Conservation (phyloP, 441 rosid genomes). For the Capsella rubella region DNA sequence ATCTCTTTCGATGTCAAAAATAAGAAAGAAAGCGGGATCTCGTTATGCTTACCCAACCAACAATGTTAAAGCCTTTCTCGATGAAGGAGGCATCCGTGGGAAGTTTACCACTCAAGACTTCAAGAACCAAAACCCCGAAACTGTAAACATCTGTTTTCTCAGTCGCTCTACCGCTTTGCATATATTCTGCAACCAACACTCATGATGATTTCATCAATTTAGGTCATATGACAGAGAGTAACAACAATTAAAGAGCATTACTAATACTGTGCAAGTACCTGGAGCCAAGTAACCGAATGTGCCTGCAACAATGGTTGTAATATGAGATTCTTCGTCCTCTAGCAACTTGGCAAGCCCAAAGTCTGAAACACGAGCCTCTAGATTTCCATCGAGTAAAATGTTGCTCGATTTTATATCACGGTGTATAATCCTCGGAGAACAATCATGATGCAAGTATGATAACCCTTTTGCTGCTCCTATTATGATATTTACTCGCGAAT, state of each 20-base stretch:
- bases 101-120: slow-evolving; percentile 94
- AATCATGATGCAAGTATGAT: slow-evolving; percentile 97
- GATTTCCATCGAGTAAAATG: slow-evolving; percentile 95
- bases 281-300: slow-evolving; percentile 99
- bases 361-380: slow-evolving; percentile 98
- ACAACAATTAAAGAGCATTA: neutral
- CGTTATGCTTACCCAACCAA: slow-evolving; percentile 85
- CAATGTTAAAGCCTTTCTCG: slow-evolving; percentile 94
- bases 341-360: slow-evolving; percentile 97
- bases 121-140: slow-evolving; percentile 95
- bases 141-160: slow-evolving; percentile 98
- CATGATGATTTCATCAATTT: slow-evolving; percentile 21
- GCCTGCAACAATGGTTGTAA: slow-evolving; percentile 98
- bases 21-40: neutral
- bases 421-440: slow-evolving; percentile 98
- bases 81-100: slow-evolving; percentile 97
- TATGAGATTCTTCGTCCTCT: slow-evolving; percentile 97
- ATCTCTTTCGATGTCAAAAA: slow-evolving; percentile 2
- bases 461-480: slow-evolving; percentile 98
- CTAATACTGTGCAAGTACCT: slow-evolving; percentile 54
- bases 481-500: slow-evolving; percentile 87
- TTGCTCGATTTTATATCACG: slow-evolving; percentile 99
- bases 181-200: slow-evolving; percentile 64
- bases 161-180: slow-evolving; percentile 99
- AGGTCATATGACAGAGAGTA: slow-evolving; percentile 5